Base-by-base conservation (phyloP, 768 basidiomycete genomes). In the Hericium coralloides region DNA sequence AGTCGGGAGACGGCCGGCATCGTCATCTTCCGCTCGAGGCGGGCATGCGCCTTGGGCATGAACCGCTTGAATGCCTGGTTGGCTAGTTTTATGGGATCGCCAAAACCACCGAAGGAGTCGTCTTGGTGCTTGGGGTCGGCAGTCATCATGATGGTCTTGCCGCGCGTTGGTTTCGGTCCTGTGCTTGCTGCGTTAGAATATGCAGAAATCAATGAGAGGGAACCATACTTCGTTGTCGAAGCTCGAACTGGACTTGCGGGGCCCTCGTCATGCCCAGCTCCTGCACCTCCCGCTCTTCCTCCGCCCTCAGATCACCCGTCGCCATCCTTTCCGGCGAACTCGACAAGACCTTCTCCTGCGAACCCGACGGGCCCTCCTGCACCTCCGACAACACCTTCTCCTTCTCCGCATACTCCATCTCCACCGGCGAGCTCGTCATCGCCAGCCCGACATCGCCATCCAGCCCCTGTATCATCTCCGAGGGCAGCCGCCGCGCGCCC, bases 1-100 rank as follows among this genome's bases (percentile, higher is more conserved):
- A 86, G 66, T 2, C 87, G 83, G 17, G 76, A 78, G n/a, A 87
- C 84, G 2, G 74, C 70, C 2, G 87, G 87, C 15, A 93, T 79
- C 0, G 92, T 94, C 31, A 92, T 57, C 0, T 85, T 89, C 48
- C 81, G 79, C 12, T 75, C 77, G 25, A 95, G 67, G 23, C 70
- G 79, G 41, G 71, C 74, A 38, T 79, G 71, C 25, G 84, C 53
- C 1, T 75, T 68, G 0, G 92, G 93, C 50, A 91, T 87, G 17
- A 83, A 60, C 31, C 70, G 70, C 12, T 71, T 59, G 10, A 89
- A 68, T 0, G 85, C 55, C 15, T 60, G 67, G 4, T 69, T 74
- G 10, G 82, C 53, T 17, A 74, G 56, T 22, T 67, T 58, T 56
- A 67, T 47, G 9, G 53, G 52, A n/a, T 39, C 37, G 4, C 55